These are phyloP conservation scores for Trichoderma gamsii DNA, from an alignment of 495 filamentous ascomycete genomes.

Conservation along the genomic window DNA sequence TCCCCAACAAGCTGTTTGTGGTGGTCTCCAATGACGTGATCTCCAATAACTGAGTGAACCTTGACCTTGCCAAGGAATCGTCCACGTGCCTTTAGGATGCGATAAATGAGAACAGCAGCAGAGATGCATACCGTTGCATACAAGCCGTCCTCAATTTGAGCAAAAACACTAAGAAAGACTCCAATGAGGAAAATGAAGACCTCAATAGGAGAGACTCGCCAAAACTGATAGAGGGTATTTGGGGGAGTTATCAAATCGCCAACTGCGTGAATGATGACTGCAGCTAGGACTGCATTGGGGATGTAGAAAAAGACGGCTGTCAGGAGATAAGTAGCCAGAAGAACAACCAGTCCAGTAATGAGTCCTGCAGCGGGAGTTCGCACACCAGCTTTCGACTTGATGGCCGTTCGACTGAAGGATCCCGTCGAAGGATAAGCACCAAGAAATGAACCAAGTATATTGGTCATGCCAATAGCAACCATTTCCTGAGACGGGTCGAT, in stretches of 20 bases:
- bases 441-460: slow-evolving; percentile 88
- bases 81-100: slow-evolving; percentile 76
- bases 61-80: slow-evolving; percentile 85
- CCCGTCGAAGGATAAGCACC: slow-evolving; percentile 93
- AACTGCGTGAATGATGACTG: slow-evolving; percentile 96
- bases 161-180: slow-evolving; percentile 84
- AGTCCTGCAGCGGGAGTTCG: slow-evolving; percentile 88
- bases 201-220: slow-evolving; percentile 85
- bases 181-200: slow-evolving; percentile 91
- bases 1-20: slow-evolving; percentile 23
- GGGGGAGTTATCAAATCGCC: slow-evolving; percentile 92
- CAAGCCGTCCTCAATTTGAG: slow-evolving; percentile 84
- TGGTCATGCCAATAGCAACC: slow-evolving; percentile 88
- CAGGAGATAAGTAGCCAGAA: slow-evolving; percentile 91
- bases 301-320: slow-evolving; percentile 95
- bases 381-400: slow-evolving; percentile 96
- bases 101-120: slow-evolving; percentile 73
- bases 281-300: slow-evolving; percentile 75
- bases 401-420: slow-evolving; percentile 94
- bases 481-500: slow-evolving; percentile 97
- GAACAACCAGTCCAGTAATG: slow-evolving; percentile 81
- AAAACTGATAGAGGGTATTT: slow-evolving; percentile 93
- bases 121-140: slow-evolving; percentile 78
- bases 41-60: slow-evolving; percentile 83
- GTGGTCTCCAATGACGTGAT: slow-evolving; percentile 63